Conservation (phyloP, 768 basidiomycete species). For the Boletus pseudopeckii region DNA sequence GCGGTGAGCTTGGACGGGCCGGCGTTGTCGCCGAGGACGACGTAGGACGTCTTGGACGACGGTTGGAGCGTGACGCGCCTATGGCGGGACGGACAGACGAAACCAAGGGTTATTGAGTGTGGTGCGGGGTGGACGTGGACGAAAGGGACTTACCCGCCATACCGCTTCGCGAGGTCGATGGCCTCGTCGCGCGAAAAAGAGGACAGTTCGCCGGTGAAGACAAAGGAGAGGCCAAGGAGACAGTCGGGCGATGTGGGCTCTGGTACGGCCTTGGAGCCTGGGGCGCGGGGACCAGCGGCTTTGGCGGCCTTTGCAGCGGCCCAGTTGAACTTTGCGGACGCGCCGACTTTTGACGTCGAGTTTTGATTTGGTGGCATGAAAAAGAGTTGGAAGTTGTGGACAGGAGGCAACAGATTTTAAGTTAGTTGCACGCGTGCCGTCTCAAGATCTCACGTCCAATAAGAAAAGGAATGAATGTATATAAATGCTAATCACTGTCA, state of each 20-base stretch:
- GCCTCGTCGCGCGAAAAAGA: slow-evolving; percentile 89
- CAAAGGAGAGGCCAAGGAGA: slow-evolving; percentile 82
- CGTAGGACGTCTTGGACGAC: slow-evolving; percentile 85
- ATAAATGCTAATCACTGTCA: slow-evolving; percentile 23
- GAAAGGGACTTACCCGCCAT: slow-evolving; percentile 66
- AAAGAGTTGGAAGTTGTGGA: background rate
- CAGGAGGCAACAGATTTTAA: background rate
- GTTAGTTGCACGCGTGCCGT: background rate
- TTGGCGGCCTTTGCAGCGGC: slow-evolving; percentile 57
- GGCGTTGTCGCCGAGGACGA: slow-evolving; percentile 84
- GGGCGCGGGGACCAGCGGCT: slow-evolving; percentile 52
- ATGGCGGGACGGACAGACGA: background rate
- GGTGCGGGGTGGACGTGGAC: background rate
- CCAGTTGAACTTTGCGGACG: slow-evolving; percentile 38
- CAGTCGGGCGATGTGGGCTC: slow-evolving; percentile 77
- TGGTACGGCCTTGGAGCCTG: slow-evolving; percentile 59
- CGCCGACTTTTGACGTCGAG: background rate
- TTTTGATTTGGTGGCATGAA: slow-evolving; percentile 3
- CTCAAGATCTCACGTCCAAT: background rate
- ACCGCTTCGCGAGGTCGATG: slow-evolving; percentile 84
- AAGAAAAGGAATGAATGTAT: background rate
- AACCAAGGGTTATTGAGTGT: too few relatives aligned
- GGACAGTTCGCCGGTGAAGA: slow-evolving; percentile 92
- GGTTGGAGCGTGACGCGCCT: slow-evolving; percentile 87
- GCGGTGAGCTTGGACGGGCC: slow-evolving; percentile 85